Conservation (phyloP, 1,139 yeast species). For the Scheffersomyces segobiensis region DNA sequence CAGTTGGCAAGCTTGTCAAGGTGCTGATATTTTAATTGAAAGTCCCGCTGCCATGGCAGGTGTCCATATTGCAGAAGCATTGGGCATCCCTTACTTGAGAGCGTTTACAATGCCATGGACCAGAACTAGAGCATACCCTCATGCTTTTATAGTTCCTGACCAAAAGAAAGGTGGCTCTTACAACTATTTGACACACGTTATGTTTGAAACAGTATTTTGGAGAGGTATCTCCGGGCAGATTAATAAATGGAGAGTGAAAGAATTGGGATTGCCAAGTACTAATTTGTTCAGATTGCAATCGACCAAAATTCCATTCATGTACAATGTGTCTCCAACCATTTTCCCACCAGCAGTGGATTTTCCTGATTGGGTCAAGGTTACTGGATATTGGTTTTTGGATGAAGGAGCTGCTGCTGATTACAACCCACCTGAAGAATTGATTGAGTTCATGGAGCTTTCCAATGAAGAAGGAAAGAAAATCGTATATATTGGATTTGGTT, state of each 20-base stretch:
- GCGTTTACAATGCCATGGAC: conserved; percentile 99
- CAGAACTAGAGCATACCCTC: conserved; percentile 90
- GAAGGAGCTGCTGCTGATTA: conserved; percentile 62
- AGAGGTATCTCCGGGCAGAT: conserved; percentile 88
- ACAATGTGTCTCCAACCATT: conserved; percentile 83
- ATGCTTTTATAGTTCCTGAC: conserved; percentile 93
- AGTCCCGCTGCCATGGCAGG: conserved; percentile 97
- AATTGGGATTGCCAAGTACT: conserved; percentile 66
- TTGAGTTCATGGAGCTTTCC: conserved; percentile 65
- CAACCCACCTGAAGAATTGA: conserved; percentile 62
- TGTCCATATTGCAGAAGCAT: conserved; percentile 89
- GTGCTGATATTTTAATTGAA: conserved; percentile 80
- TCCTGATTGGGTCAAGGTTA: conserved; percentile 90
- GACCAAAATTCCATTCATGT: conserved; percentile 79
- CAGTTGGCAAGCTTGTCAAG: conserved; percentile 86
- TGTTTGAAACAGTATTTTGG: conserved; percentile 93
- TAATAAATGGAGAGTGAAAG: conserved; percentile 79
- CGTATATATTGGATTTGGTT: conserved; percentile 94
- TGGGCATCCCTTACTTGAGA: conserved; percentile 84
- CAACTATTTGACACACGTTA: conserved; percentile 86
- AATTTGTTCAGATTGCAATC: conserved; percentile 71
- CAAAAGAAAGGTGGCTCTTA: conserved; percentile 91
- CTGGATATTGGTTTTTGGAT: conserved; percentile 94
- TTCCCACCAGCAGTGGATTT: conserved; percentile 93
- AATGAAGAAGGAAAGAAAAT: conserved; percentile 60